Conservation (phyloP, 768 basidiomycete species). For the Suillus lakei region DNA sequence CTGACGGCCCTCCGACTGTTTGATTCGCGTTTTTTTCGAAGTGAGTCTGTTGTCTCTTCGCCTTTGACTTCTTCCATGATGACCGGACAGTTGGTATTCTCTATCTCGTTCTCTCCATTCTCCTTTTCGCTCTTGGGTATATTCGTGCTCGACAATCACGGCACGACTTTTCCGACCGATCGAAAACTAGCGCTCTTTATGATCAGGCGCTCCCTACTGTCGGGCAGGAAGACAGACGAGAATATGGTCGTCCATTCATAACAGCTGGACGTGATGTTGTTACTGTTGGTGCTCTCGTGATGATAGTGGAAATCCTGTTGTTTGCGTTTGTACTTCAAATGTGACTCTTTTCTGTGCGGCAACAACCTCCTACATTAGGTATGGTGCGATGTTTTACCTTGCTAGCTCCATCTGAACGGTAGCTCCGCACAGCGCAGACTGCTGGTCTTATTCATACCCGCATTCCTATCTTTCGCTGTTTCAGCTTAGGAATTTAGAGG, state of each 20-base stretch:
- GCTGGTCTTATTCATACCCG: neutral
- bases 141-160: conserved; percentile 66
- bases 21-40: conserved; percentile 70
- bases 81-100: conserved; percentile 55
- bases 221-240: conserved; percentile 62
- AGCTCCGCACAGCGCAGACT: too few relatives aligned
- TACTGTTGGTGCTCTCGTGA: conserved; percentile 62
- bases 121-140: conserved; percentile 63
- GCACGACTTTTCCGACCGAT: conserved; percentile 77
- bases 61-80: conserved; percentile 4
- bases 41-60: conserved; percentile 45
- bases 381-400: conserved; percentile 10
- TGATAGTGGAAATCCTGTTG: conserved; percentile 65
- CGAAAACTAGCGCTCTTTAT: conserved; percentile 30
- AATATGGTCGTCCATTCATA: conserved; percentile 78
- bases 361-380: conserved; percentile 7
- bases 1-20: conserved; percentile 82
- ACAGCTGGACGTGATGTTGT: conserved; percentile 82
- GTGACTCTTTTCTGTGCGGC: conserved; percentile 17
- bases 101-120: conserved; percentile 62
- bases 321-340: conserved; percentile 63
- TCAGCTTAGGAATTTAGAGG: neutral
- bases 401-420: neutral
- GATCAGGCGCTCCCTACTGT: conserved; percentile 53
- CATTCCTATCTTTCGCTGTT: neutral